phyloP scores from a whole-genome alignment of 331 rosid genomes.

The Phaseolus coccineus region DNA sequence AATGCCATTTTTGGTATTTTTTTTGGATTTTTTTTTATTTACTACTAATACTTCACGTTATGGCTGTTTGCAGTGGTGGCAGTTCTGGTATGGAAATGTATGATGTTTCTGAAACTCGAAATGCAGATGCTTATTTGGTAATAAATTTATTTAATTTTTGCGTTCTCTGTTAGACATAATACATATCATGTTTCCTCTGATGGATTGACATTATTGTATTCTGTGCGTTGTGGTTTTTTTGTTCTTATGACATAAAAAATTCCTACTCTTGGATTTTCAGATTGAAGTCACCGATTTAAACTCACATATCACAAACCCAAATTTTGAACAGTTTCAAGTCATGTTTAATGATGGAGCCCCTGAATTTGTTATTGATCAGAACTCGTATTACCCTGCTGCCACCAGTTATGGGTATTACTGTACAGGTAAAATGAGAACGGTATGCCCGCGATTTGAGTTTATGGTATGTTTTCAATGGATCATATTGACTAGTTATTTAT shows the following conservation, averaged over 20 bases:
- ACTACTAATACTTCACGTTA: conserved; percentile 36
- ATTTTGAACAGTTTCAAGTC: conserved; percentile 62
- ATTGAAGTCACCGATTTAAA: conserved; percentile 63
- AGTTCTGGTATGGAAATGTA: conserved; percentile 65
- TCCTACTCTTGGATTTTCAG: conserved; percentile 49
- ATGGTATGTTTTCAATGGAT: conserved; percentile 35
- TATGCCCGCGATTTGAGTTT: neutral
- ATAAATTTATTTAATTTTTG: conserved; percentile 16
- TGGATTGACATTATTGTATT: conserved; percentile 17
- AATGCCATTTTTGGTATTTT: neutral
- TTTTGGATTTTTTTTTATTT: conserved; percentile 1
- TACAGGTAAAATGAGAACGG: conserved; percentile 64
- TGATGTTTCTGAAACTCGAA: conserved; percentile 57
- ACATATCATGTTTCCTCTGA: neutral
- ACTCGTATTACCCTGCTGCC: conserved; percentile 82
- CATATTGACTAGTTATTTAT: conserved; percentile 23
- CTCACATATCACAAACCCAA: conserved; percentile 58
- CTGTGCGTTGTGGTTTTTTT: neutral
- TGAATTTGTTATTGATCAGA: conserved; percentile 87
- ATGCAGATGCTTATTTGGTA: conserved; percentile 64
- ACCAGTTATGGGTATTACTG: conserved; percentile 86
- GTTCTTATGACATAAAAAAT: conserved; percentile 4
- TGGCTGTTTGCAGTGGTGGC: conserved; percentile 60
- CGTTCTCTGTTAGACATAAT: neutral
- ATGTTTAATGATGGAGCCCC: conserved; percentile 89